A percentile compares a stretch with the other conserved stretches of the same genome.
Evolutionary conservation across 495 filamentous ascomycete species (phyloP).

Genomic region (Parmelia sp.): DNA sequence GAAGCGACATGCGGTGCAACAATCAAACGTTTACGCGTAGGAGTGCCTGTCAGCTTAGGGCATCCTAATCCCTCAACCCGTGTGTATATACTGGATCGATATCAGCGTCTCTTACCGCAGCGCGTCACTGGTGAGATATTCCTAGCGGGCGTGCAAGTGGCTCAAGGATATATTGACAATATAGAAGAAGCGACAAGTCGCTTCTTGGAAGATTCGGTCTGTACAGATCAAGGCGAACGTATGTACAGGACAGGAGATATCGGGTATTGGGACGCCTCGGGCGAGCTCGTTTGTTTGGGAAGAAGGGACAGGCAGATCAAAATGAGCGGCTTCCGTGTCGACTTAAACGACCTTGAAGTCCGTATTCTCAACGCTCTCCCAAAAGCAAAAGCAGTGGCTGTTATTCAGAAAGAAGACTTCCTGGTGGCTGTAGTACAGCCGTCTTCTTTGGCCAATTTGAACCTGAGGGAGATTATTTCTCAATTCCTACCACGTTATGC

Average conservation of each 20-base stretch:
- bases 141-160: constrained; percentile 34
- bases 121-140: constrained; percentile 35
- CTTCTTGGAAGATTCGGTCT: constrained; percentile 23
- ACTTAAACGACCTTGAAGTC: constrained; percentile 34
- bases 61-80: not conserved
- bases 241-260: constrained; percentile 36
- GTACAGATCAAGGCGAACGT: constrained; percentile 16
- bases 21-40: constrained; percentile 10
- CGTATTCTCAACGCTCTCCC: constrained; percentile 14
- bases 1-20: constrained; percentile 33
- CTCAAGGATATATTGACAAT: constrained; percentile 32
- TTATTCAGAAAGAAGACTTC: constrained; percentile 19
- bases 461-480: not conserved
- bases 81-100: not conserved
- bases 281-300: constrained; percentile 31
- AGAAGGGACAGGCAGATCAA: constrained; percentile 37
- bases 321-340: constrained; percentile 32
- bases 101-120: not conserved
- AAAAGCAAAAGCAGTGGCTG: constrained; percentile 10
- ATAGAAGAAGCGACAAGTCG: constrained; percentile 19
- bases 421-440: constrained; percentile 29
- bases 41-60: not conserved
- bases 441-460: not conserved
- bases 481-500: constrained; percentile 24
- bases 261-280: constrained; percentile 28